Conservation (phyloP, 2,329 filamentous ascomycete species). For the Penicillium sp. region DNA sequence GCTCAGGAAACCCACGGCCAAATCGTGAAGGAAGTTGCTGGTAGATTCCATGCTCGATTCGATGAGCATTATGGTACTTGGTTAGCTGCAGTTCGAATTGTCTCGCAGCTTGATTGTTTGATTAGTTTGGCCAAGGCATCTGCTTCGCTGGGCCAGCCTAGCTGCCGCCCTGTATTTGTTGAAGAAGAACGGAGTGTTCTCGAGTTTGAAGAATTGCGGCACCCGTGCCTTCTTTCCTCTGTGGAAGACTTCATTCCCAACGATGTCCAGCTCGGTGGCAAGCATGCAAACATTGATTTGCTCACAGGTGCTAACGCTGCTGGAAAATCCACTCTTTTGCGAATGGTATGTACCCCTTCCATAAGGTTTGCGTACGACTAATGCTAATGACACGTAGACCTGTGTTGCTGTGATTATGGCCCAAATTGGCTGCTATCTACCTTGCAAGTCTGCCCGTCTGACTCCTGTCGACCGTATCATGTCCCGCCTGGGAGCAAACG, state of each 20-base stretch:
- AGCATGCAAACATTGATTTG: conserved; percentile 79
- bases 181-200: conserved; percentile 82
- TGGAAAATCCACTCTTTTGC: conserved; percentile 92
- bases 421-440: conserved; percentile 91
- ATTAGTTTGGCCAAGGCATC: conserved; percentile 92
- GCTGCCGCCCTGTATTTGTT: conserved; percentile 85
- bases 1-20: conserved; percentile 92
- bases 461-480: conserved; percentile 97
- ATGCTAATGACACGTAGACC: conserved; percentile 60
- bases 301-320: conserved; percentile 96
- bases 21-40: conserved; percentile 82
- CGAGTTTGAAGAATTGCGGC: conserved; percentile 89
- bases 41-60: conserved; percentile 83
- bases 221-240: conserved; percentile 89
- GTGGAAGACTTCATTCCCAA: conserved; percentile 97
- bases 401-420: conserved; percentile 97
- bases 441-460: conserved; percentile 76
- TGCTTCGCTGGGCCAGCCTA: conserved; percentile 77
- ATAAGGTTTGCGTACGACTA: not conserved
- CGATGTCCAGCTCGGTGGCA: conserved; percentile 82
- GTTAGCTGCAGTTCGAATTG: conserved; percentile 85
- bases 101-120: conserved; percentile 91
- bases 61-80: conserved; percentile 83
- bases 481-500: conserved; percentile 94
- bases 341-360: conserved; percentile 69